Evolutionary conservation across 2,329 filamentous ascomycete species (phyloP).

Genomic region (Ascochyta clinopodiicola): DNA sequence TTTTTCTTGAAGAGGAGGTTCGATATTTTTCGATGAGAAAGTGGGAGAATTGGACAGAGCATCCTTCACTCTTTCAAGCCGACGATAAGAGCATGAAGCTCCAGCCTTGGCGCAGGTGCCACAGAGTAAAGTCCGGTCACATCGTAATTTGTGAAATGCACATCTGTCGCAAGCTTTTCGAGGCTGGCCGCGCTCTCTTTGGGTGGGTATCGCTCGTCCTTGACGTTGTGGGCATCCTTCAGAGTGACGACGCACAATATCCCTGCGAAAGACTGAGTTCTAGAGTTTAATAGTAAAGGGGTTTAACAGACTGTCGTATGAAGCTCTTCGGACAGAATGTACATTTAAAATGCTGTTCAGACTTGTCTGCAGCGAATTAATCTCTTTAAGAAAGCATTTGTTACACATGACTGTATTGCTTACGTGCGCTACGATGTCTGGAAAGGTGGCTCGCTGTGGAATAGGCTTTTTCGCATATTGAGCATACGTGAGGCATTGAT

Average conservation of each 20-base stretch:
- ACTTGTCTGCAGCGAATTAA: background rate
- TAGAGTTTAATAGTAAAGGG: background rate
- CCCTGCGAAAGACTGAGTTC: background rate
- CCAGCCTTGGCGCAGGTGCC: background rate
- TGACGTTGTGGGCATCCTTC: slow-evolving; percentile 1
- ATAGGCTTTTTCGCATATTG: background rate
- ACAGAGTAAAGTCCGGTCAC: background rate
- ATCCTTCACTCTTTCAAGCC: background rate
- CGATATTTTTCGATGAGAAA: too few relatives aligned
- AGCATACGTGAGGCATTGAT: slow-evolving; percentile 2
- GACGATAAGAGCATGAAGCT: background rate
- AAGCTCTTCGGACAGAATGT: background rate
- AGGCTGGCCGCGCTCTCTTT: slow-evolving; percentile 2
- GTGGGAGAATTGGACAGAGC: too few relatives aligned
- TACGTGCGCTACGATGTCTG: background rate
- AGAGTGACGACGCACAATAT: slow-evolving; percentile 5
- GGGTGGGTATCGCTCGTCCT: background rate
- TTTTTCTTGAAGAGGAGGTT: too few relatives aligned
- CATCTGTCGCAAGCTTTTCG: slow-evolving; percentile 5
- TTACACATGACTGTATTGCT: background rate
- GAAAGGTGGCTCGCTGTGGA: slow-evolving; percentile 6
- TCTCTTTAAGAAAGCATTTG: background rate
- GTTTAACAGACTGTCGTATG: background rate
- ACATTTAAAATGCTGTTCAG: slow-evolving; percentile 1
- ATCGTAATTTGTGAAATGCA: background rate